Evolutionary conservation across 345 rosid species (phyloP), one percentile per base, ranked within the genome.

Genomic region (Salix viminalis): DNA sequence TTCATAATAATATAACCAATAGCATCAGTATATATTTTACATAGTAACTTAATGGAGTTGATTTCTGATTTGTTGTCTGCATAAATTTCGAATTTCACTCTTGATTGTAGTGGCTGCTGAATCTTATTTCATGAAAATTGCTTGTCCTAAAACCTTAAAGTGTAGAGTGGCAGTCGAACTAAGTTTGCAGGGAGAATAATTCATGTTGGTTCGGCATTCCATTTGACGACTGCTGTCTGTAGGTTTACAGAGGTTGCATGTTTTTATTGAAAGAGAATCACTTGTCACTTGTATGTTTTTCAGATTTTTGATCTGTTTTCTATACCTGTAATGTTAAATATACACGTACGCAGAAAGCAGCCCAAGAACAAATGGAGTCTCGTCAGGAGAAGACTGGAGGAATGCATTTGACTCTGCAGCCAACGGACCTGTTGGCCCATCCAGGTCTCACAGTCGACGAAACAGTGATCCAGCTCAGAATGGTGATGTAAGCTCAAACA

Each of bases 321-420:
- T 14, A 21, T 16, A 41, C 18, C 11, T 66, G 69, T 19, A 16
- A 26, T 36, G 72, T 24, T 11, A 6, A 9, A 70, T 66, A 18
- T 56, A 24, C 26, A 24, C 26, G 26, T 24, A 15, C 37, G 70
- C 94, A 92, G 99, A 96, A 52, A 94, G 90, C 85, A 94, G 97
- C 85, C 95, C 98, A 34, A 90, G 89, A 81, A 71, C 86, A 60
- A 87, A 73, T 44, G 94, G 92, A 67, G 24, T 86, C 0, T 56
- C 90, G 28, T 66, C 87, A 15, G 98, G 94, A 0, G 97, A 96
- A 41, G 99, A 94, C 79, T 96, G 99, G 99, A 96, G 97, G 85
- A 83, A 90, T 78, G 99, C 99, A 71, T 96, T 96, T 65, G 97
- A 92, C 69, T 84, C 93, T 23, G 97, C 97, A 41, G 97, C 92